Evolutionary conservation across 805 yeast genomes (phyloP).

Genomic region (Cyberlindnera xylosilytica): DNA sequence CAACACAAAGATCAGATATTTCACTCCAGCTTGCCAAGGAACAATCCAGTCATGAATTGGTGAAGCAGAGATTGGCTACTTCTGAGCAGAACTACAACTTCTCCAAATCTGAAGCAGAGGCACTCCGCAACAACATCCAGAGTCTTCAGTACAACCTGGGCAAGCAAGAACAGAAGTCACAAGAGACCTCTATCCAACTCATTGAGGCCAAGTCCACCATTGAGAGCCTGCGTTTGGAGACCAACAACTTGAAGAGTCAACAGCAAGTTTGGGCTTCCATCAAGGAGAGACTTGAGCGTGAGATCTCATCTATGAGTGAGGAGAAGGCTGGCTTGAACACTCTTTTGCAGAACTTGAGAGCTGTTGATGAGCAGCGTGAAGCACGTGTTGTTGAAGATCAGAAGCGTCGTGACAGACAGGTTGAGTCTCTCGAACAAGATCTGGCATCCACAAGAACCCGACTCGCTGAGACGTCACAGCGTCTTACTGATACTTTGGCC

Average conservation of each 20-base stretch:
- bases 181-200: slow-evolving; percentile 50
- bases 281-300: slow-evolving; percentile 49
- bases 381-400: slow-evolving; percentile 46
- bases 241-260: slow-evolving; percentile 52
- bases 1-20: slow-evolving; percentile 43
- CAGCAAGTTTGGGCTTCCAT: slow-evolving; percentile 45
- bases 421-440: slow-evolving; percentile 48
- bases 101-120: slow-evolving; percentile 43
- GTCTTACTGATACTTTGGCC: slow-evolving; percentile 47
- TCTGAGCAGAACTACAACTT: slow-evolving; percentile 38
- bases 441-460: slow-evolving; percentile 42
- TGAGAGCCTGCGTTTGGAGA: slow-evolving; percentile 42
- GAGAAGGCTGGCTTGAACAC: slow-evolving; percentile 61
- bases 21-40: slow-evolving; percentile 50
- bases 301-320: slow-evolving; percentile 47
- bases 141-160: slow-evolving; percentile 40
- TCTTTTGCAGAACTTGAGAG: slow-evolving; percentile 57
- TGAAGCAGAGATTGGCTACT: slow-evolving; percentile 48
- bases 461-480: slow-evolving; percentile 45
- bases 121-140: slow-evolving; percentile 37
- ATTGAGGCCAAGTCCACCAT: slow-evolving; percentile 46
- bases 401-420: slow-evolving; percentile 44
- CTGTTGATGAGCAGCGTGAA: slow-evolving; percentile 61
- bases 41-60: slow-evolving; percentile 50
- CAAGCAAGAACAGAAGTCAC: slow-evolving; percentile 48